Evolutionary conservation across 495 filamentous ascomycete species (phyloP).

Genomic region (Umbilicaria muhlenbergii): DNA sequence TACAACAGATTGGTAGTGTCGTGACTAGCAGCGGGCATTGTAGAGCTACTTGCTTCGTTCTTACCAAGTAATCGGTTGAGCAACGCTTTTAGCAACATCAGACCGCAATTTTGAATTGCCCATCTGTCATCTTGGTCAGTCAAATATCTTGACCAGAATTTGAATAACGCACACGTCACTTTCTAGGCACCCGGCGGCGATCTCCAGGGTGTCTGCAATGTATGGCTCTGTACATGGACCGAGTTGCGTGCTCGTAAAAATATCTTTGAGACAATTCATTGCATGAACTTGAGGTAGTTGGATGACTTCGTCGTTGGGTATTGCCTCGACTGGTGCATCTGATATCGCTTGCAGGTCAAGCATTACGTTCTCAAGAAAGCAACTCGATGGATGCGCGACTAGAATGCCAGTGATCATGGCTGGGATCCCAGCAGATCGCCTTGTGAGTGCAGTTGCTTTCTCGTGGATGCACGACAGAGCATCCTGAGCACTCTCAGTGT

Average conservation of each 20-base stretch:
- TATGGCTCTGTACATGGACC: constrained; percentile 45
- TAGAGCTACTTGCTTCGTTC: constrained; percentile 8
- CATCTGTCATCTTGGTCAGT: constrained; percentile 37
- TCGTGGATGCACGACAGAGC: constrained; percentile 47
- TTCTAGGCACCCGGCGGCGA: constrained; percentile 58
- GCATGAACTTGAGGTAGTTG: constrained; percentile 86
- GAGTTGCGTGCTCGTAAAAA: constrained; percentile 65
- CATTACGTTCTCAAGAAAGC: constrained; percentile 33
- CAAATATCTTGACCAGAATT: not conserved
- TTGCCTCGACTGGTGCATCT: constrained; percentile 31
- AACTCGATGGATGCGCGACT: constrained; percentile 28
- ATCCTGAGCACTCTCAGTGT: constrained; percentile 25
- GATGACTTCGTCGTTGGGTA: constrained; percentile 26
- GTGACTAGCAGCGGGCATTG: constrained; percentile 7
- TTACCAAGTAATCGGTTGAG: constrained; percentile 38
- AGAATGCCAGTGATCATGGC: constrained; percentile 68
- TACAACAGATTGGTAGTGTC: constrained; percentile 20
- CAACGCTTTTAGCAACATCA: constrained; percentile 74
- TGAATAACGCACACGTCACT: constrained; percentile 36
- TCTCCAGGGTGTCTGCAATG: constrained; percentile 52
- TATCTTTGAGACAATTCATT: constrained; percentile 76
- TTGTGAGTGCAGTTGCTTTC: constrained; percentile 62
- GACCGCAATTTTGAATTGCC: constrained; percentile 83
- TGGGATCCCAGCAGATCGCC: constrained; percentile 83
- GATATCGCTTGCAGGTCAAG: constrained; percentile 41